Conservation (phyloP, 495 filamentous ascomycete genomes). For the Podospora didyma region DNA sequence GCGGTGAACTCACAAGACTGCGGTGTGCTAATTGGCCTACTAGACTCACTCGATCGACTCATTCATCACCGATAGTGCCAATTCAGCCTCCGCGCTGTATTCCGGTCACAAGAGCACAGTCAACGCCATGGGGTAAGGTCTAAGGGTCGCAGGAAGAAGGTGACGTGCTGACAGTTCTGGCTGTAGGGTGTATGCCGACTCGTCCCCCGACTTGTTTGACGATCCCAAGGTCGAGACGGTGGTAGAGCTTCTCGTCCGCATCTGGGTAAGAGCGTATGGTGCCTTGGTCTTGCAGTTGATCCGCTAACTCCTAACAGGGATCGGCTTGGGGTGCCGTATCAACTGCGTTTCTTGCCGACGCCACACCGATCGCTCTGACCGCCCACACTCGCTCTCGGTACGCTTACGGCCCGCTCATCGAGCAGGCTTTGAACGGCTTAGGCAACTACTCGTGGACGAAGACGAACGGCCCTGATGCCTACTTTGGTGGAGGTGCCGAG, state of each 20-base stretch:
- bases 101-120: constrained; percentile 70
- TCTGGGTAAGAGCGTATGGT: constrained; percentile 42
- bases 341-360: constrained; percentile 68
- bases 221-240: constrained; percentile 79
- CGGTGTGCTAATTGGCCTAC: neutral
- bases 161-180: neutral
- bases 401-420: constrained; percentile 59
- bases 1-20: neutral
- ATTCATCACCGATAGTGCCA: constrained; percentile 76
- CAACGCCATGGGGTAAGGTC: constrained; percentile 58
- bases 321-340: constrained; percentile 53
- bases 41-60: constrained; percentile 65
- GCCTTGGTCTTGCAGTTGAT: neutral
- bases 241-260: constrained; percentile 62
- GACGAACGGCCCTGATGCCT: constrained; percentile 63
- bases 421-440: constrained; percentile 54
- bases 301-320: constrained; percentile 22
- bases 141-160: neutral
- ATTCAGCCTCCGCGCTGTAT: constrained; percentile 70
- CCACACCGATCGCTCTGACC: constrained; percentile 64
- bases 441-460: constrained; percentile 66
- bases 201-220: constrained; percentile 59
- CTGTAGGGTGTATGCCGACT: constrained; percentile 63
- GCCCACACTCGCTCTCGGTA: constrained; percentile 62
- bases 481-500: constrained; percentile 71